Evolutionary conservation across 495 filamentous ascomycete species (phyloP).

Genomic region (Tuber umbilicatum): DNA sequence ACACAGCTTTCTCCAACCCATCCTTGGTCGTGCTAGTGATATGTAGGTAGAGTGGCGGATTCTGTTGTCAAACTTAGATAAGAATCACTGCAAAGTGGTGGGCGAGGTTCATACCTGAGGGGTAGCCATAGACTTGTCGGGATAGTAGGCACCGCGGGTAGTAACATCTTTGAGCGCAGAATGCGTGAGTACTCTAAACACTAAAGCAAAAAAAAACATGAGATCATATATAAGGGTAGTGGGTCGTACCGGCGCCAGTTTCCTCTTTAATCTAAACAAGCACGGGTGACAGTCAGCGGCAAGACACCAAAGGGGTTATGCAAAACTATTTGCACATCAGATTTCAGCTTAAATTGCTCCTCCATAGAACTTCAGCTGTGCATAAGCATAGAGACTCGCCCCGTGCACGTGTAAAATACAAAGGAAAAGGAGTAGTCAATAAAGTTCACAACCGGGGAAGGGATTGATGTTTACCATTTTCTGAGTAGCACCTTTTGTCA

Average conservation of each 20-base stretch:
- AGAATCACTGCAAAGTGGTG: background rate
- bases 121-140: constrained; percentile 95
- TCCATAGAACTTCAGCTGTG: constrained; percentile 48
- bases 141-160: constrained; percentile 89
- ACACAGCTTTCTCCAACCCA: constrained; percentile 79
- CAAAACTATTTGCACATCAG: constrained; percentile 54
- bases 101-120: constrained; percentile 60
- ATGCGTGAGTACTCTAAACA: constrained; percentile 56
- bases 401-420: constrained; percentile 27
- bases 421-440: constrained; percentile 41
- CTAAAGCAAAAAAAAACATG: constrained; percentile 43
- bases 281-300: constrained; percentile 68
- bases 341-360: constrained; percentile 73
- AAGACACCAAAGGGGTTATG: constrained; percentile 73
- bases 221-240: constrained; percentile 49
- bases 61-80: constrained; percentile 51
- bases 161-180: constrained; percentile 90
- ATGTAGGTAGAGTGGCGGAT: constrained; percentile 88
- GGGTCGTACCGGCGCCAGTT: constrained; percentile 97
- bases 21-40: constrained; percentile 89
- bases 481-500: constrained; percentile 96
- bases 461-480: constrained; percentile 83
- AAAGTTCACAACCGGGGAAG: constrained; percentile 43
- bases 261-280: constrained; percentile 97
- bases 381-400: constrained; percentile 23